phyloP scores from a whole-genome alignment of 83 land plant genomes.

The Picea mariana region DNA sequence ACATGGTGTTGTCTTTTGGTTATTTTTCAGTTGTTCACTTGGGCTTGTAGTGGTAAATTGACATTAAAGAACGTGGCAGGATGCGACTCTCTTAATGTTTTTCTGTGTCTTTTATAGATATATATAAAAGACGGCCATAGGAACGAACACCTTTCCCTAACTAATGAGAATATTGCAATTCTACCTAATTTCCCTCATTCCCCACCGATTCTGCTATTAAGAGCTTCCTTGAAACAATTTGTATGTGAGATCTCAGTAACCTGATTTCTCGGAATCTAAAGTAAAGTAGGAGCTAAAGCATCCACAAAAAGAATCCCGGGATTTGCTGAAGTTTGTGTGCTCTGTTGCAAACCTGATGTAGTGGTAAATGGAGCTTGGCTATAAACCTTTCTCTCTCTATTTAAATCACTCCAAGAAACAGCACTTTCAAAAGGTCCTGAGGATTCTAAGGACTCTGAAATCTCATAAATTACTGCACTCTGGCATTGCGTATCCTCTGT shows the following conservation, averaged over 20 bases:
- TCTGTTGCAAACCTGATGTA: slow-evolving; percentile 2
- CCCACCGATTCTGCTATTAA: neutral
- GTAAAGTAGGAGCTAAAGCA: slow-evolving; percentile 7
- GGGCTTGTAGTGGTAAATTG: too few species aligned
- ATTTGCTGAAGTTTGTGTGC: slow-evolving; percentile 2
- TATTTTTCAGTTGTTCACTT: too few species aligned
- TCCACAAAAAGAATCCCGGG: neutral
- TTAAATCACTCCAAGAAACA: neutral
- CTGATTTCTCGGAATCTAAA: neutral
- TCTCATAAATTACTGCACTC: neutral
- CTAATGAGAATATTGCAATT: too few species aligned
- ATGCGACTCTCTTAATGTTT: too few species aligned
- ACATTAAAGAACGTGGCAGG: too few species aligned
- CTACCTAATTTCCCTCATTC: too few species aligned
- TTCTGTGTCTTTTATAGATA: too few species aligned
- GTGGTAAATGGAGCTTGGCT: neutral
- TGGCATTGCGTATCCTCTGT: neutral
- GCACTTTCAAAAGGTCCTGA: neutral
- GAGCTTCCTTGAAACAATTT: neutral
- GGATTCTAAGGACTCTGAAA: slow-evolving; percentile 5
- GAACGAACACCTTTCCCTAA: neutral
- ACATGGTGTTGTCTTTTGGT: too few species aligned
- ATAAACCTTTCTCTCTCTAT: slow-evolving; percentile 1
- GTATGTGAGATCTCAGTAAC: slow-evolving; percentile 2
- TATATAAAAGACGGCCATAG: too few species aligned